A percentile compares a stretch with the other conserved stretches of the same genome.
phyloP scores from a whole-genome alignment of 225 moss, liverwort and hornwort genomes.

The Marchantia paleacea region DNA sequence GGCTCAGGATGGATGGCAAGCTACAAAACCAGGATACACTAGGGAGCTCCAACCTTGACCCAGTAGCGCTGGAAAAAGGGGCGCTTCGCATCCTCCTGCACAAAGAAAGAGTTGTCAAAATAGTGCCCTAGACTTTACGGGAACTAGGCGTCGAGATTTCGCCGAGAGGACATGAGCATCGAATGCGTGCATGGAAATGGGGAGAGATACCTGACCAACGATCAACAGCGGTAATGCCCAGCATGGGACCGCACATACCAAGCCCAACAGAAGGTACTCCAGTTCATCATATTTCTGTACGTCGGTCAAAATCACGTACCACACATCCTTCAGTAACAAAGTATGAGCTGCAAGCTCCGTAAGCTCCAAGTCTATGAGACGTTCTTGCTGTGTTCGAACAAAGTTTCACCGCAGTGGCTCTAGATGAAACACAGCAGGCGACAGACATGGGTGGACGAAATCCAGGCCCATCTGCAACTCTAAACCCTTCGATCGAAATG shows the following conservation, averaged over 20 bases:
- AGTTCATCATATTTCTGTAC: slow-evolving; percentile 68
- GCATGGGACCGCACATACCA: slow-evolving; percentile 64
- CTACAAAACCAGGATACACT: not conserved
- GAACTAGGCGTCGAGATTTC: not conserved
- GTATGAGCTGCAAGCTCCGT: not conserved
- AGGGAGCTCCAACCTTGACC: slow-evolving; percentile 67
- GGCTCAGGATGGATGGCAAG: not conserved
- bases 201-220: slow-evolving; percentile 51
- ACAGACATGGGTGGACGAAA: too few relatives aligned
- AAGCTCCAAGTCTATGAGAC: not conserved
- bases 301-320: not conserved
- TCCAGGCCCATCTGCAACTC: too few relatives aligned
- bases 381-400: not conserved
- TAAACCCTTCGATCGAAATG: too few relatives aligned
- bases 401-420: too few relatives aligned
- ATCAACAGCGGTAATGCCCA: slow-evolving; percentile 71
- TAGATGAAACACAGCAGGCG: too few relatives aligned
- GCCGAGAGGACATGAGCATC: not conserved
- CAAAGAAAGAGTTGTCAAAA: not conserved
- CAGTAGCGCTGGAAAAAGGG: slow-evolving; percentile 77
- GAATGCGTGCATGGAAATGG: not conserved
- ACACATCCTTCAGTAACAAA: too few relatives aligned
- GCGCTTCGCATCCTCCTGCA: slow-evolving; percentile 67
- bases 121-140: not conserved
- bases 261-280: slow-evolving; percentile 74